Evolutionary conservation across 306 rosid genomes (phyloP).

Genomic region (Glycine soja): DNA sequence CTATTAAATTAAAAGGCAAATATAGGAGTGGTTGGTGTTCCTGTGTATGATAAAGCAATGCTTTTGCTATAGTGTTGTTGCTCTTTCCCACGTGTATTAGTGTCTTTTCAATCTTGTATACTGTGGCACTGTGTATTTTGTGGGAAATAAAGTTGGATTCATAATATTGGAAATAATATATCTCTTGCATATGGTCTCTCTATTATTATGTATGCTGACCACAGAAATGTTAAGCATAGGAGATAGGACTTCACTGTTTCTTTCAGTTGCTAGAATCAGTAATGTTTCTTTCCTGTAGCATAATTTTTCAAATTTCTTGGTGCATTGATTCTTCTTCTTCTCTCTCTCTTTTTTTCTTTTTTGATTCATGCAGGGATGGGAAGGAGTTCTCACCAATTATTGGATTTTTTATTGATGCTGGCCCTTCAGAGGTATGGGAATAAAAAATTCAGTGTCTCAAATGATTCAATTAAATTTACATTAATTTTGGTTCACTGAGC

Average conservation of each 20-base stretch:
- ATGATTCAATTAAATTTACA: constrained; percentile 12
- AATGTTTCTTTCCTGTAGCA: constrained; percentile 9
- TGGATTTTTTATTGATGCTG: constrained; percentile 70
- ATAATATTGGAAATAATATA: background rate
- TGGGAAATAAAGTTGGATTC: constrained; percentile 7
- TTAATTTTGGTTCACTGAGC: constrained; percentile 5
- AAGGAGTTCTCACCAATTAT: constrained; percentile 83
- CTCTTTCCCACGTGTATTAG: background rate
- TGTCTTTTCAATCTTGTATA: constrained; percentile 24
- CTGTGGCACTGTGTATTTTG: background rate
- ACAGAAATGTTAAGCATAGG: background rate
- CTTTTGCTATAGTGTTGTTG: background rate
- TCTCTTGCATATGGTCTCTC: background rate
- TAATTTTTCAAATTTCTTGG: constrained; percentile 8
- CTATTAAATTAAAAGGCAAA: background rate
- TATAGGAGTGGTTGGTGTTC: background rate
- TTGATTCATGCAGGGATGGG: constrained; percentile 64
- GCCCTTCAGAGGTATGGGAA: constrained; percentile 72
- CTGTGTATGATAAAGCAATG: background rate
- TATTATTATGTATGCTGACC: background rate
- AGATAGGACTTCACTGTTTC: background rate
- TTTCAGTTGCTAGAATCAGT: constrained; percentile 1
- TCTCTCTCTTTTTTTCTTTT: background rate
- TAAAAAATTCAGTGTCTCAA: constrained; percentile 5
- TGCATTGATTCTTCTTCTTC: constrained; percentile 11